phyloP scores from a whole-genome alignment of 768 basidiomycete genomes.

The Mycena rebaudengoi region DNA sequence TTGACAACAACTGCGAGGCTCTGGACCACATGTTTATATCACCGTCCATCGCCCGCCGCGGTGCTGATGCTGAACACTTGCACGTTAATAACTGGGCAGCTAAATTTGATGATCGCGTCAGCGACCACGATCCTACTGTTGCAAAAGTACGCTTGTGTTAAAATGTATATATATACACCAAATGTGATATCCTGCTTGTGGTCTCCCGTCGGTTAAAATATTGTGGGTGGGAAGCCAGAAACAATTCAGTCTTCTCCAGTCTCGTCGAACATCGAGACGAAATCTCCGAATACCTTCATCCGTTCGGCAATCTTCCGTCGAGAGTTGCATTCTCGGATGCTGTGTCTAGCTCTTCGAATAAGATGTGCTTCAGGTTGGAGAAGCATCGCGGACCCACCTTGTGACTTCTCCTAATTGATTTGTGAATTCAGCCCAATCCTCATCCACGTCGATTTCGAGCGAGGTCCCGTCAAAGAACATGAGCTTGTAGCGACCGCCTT shows the following conservation, averaged over 20 bases:
- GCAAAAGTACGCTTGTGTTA: constrained; percentile 58
- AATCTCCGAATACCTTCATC: constrained; percentile 51
- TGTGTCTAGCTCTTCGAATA: constrained; percentile 34
- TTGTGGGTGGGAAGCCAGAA: no score
- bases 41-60: constrained; percentile 48
- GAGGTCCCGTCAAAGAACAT: constrained; percentile 53
- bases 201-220: no score
- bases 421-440: constrained; percentile 49
- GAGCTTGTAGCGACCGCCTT: constrained; percentile 51
- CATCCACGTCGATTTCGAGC: constrained; percentile 53
- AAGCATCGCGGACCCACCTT: constrained; percentile 34
- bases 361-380: background rate
- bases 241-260: constrained; percentile 14
- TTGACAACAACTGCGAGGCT: constrained; percentile 65
- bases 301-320: constrained; percentile 46
- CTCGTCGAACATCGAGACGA: constrained; percentile 51
- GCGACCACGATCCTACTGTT: constrained; percentile 71
- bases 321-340: constrained; percentile 42
- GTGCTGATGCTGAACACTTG: constrained; percentile 61
- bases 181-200: no score
- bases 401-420: constrained; percentile 35
- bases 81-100: constrained; percentile 69
- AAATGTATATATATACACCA: no score
- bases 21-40: constrained; percentile 69
- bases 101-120: constrained; percentile 49